Evolutionary conservation across 2,329 filamentous ascomycete genomes (phyloP), one percentile per base, ranked within the genome.

Genomic region (Colletotrichum sp.): DNA sequence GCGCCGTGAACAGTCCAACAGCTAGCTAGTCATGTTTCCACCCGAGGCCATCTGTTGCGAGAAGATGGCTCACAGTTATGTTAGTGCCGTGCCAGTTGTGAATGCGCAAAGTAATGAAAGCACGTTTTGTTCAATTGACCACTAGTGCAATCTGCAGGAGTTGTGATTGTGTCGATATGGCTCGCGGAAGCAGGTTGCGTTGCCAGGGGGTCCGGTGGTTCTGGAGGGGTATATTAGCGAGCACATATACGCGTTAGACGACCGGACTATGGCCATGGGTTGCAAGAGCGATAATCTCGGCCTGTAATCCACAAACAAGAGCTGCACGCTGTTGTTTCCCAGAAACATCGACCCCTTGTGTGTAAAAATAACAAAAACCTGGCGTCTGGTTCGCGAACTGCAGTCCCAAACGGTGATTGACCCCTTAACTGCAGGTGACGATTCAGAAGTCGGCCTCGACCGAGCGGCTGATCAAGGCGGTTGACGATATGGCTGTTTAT

Each of bases 231-330:
- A 85, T 86, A 86, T 81, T 81, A 82, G 77, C 78, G 78, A 79
- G 76, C 81, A 82, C 79, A 83, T 85, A 85, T 84, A 85, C 78
- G 78, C 81, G 79, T 82, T 81, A 82, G 80, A 77, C 79, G 78
- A 79, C 78, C 78, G 77, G 43, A 77, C 78, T 83, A 82, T 80
- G 80, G 75, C 75, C 79, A 83, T 79, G 81, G 81, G 72, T 77
- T 70, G 75, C 71, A 77, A 80, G 52, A 77, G 79, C 78, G 78
- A 80, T 81, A 84, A 85, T 84, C 79, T 85, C 83, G 81, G 83
- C 78, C 79, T 81, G 79, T 80, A 81, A 78, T 70, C 79, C 78
- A 77, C 78, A 80, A 78, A 77, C 76, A 56, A 70, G 66, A 66
- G 48, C 36, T 66, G 65, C 65, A 74, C 61, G 48, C 27, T 34